Percentiles rank a stretch among this genome's conserved stretches.
Evolutionary conservation across 495 filamentous ascomycete species (phyloP).

Genomic region (Aspergillus nidulans): DNA sequence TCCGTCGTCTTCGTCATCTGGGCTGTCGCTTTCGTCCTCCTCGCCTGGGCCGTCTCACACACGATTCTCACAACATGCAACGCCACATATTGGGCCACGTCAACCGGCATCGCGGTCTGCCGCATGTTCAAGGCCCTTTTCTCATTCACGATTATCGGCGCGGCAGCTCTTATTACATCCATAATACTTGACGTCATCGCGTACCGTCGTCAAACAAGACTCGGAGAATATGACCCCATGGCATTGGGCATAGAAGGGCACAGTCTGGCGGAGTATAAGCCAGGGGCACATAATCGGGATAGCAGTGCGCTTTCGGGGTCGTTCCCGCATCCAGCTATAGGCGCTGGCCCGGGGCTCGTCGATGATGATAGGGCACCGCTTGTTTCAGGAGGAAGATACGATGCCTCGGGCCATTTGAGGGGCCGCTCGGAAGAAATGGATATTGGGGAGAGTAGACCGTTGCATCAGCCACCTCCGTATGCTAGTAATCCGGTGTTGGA

Average conservation of each 20-base stretch:
- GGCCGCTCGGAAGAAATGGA: not conserved
- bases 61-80: conserved; percentile 57
- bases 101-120: conserved; percentile 57
- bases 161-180: conserved; percentile 42
- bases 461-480: conserved; percentile 14
- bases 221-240: conserved; percentile 47
- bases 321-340: conserved; percentile 10
- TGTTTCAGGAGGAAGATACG: not conserved
- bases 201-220: conserved; percentile 34
- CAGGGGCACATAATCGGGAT: conserved; percentile 21
- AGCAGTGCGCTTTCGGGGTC: conserved; percentile 19
- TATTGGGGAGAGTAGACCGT: not conserved
- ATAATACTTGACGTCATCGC: conserved; percentile 50
- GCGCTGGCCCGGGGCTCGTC: conserved; percentile 3
- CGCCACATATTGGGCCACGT: conserved; percentile 49
- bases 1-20: conserved; percentile 50
- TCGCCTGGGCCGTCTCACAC: conserved; percentile 52
- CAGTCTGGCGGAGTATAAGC: conserved; percentile 29
- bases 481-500: conserved; percentile 13
- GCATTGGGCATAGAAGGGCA: conserved; percentile 2
- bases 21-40: conserved; percentile 51
- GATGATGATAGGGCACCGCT: conserved; percentile 3
- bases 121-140: conserved; percentile 63
- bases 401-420: not conserved
- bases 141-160: conserved; percentile 53